phyloP scores from a whole-genome alignment of 176 grass and related monocot genomes.

The Aegilops longissima region DNA sequence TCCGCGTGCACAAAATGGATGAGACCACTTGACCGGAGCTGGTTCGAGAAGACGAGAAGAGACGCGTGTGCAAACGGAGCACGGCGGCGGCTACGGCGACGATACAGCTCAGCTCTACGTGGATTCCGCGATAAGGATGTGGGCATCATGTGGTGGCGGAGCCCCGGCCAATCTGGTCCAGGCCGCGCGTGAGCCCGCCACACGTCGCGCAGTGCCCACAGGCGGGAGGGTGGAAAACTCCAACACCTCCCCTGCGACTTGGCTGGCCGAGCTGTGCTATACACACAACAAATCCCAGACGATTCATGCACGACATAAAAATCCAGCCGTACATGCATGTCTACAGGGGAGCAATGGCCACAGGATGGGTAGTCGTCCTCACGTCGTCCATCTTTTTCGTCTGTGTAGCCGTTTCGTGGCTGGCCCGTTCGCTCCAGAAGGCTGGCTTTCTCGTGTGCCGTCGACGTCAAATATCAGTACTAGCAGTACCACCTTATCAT shows the following conservation, averaged over 20 bases:
- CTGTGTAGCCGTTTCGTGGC: no score
- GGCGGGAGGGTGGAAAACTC: not conserved
- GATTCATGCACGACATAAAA: no score
- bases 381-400: no score
- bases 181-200: not conserved
- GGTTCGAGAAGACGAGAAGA: not conserved
- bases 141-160: not conserved
- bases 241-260: not conserved
- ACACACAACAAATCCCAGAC: no score
- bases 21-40: not conserved
- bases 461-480: not conserved
- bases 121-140: not conserved
- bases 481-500: not conserved
- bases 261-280: no score
- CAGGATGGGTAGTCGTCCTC: no score
- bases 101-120: not conserved
- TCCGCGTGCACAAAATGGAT: not conserved
- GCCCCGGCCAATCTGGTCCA: not conserved
- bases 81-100: not conserved
- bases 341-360: no score
- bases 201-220: not conserved
- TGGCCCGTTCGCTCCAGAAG: not conserved
- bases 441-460: not conserved
- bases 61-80: not conserved
- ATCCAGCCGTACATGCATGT: no score